Evolutionary conservation across 2,329 filamentous ascomycete species (phyloP), one percentile per base, ranked within the genome.

Genomic region (Coleophoma crateriformis): DNA sequence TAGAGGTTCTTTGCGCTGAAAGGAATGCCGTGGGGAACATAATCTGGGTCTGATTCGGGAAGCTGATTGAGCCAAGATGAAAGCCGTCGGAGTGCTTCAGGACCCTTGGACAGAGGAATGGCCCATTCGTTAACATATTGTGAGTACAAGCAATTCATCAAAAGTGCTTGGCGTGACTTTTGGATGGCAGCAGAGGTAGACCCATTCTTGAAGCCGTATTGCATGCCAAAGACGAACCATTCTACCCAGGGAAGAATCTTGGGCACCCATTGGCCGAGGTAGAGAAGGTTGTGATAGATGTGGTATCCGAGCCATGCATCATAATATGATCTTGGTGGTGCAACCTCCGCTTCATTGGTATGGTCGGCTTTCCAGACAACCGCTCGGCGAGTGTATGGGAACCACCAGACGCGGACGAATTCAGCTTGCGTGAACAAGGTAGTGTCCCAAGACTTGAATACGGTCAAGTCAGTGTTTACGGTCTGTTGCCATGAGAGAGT

Each of bases 91-190:
- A 99, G 81, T 7, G 90, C 91, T 68, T 96, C 91, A 13, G 92
- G 92, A 0, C 94, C 94, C 58, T 87, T 86, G 55, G 82, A 74
- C 1, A 99, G 76, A 1, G 94, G 92, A 7, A 99, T 78, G 0
- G 92, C 92, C 94, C 94, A 99, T 67, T 99, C 94, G 67, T 99
- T 96, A 57, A 99, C 94, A 61, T 90, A 96, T 65, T 99, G 94
- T n/a, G 88, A 92, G 74, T 96, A 99, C 6, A 97, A 79, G 63
- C 94, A 99, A 72, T 99, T 94, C 88, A 99, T 92, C 47, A 96
- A 76, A 42, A 97, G 79, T 12, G 90, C 92, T 55, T 85, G 75
- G 52, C 87, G 82, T 55, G 87, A 87, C 19, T 86, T 83, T 68
- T 96, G 87, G 15, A 96, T 81, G 6, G 87, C 92, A n/a, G 78